Conservation (phyloP, 306 rosid genomes). For the Rubus idaeus region DNA sequence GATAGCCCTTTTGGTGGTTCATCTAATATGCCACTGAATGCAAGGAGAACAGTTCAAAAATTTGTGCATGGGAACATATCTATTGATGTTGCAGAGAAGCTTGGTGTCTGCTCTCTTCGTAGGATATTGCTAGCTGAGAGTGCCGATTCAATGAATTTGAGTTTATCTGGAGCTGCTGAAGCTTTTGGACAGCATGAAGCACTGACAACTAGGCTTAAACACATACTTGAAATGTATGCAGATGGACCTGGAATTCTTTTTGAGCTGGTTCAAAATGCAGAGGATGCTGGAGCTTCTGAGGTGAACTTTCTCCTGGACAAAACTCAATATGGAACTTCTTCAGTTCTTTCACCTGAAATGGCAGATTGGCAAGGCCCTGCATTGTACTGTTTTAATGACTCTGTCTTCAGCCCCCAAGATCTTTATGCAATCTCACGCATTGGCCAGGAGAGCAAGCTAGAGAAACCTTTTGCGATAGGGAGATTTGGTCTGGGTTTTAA, state of each 20-base stretch:
- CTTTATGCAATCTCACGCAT: constrained; percentile 99
- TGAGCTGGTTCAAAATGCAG: constrained; percentile 97
- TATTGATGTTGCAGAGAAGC: constrained; percentile 92
- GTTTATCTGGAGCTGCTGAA: constrained; percentile 93
- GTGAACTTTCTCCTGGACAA: constrained; percentile 88
- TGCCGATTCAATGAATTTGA: constrained; percentile 95
- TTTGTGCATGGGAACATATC: constrained; percentile 97
- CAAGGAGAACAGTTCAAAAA: constrained; percentile 68
- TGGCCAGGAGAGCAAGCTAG: constrained; percentile 98
- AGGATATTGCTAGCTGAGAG: constrained; percentile 92
- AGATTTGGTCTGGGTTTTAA: constrained; percentile 98
- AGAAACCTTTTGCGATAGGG: constrained; percentile 95
- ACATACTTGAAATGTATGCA: constrained; percentile 98
- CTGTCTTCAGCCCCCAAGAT: constrained; percentile 90
- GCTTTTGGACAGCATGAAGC: constrained; percentile 99
- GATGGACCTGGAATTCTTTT: constrained; percentile 97
- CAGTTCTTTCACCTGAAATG: constrained; percentile 98
- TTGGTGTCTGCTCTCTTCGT: constrained; percentile 92
- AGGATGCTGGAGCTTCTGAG: constrained; percentile 98
- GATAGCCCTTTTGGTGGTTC: constrained; percentile 55
- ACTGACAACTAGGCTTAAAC: constrained; percentile 93
- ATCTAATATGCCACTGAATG: constrained; percentile 52
- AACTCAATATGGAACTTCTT: constrained; percentile 92
- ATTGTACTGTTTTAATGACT: constrained; percentile 85
- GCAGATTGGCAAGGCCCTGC: constrained; percentile 99